Evolutionary conservation across 2,329 filamentous ascomycete species (phyloP).

Genomic region (Rutstroemia sp.): DNA sequence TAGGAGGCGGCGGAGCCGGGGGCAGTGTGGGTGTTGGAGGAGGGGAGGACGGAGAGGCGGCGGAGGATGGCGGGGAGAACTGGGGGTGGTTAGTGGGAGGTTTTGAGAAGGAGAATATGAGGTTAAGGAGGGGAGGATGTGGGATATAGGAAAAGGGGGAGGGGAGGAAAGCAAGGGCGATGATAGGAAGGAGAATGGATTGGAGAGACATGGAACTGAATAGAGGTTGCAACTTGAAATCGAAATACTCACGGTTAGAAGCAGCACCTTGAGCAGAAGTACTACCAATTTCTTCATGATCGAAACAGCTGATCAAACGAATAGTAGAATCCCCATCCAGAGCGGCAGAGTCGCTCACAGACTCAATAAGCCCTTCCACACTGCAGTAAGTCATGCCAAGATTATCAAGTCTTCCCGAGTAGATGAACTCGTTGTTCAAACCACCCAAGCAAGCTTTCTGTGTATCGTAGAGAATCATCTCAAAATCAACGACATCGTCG

Average conservation of each 20-base stretch:
- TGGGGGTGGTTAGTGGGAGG: too few relatives aligned
- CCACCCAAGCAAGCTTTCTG: conserved; percentile 87
- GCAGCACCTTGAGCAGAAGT: conserved; percentile 88
- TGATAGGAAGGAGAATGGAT: too few relatives aligned
- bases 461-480: conserved; percentile 94
- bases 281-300: conserved; percentile 96
- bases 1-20: conserved; percentile 55
- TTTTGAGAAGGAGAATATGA: too few relatives aligned
- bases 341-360: conserved; percentile 53
- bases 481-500: conserved; percentile 79
- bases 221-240: too few relatives aligned
- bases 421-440: conserved; percentile 88
- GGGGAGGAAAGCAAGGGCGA: too few relatives aligned
- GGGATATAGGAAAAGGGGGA: too few relatives aligned
- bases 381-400: conserved; percentile 94
- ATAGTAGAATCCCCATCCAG: conserved; percentile 75
- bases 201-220: too few relatives aligned
- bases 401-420: conserved; percentile 93
- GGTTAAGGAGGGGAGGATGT: too few relatives aligned
- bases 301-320: conserved; percentile 88
- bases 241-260: conserved; percentile 52
- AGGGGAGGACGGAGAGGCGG: conserved; percentile 73
- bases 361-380: conserved; percentile 76
- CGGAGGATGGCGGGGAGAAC: conserved; percentile 78
- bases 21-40: conserved; percentile 31